Base-by-base conservation (phyloP, 129 eudicot species). In the Pseudognaphalium luteoalbum region DNA sequence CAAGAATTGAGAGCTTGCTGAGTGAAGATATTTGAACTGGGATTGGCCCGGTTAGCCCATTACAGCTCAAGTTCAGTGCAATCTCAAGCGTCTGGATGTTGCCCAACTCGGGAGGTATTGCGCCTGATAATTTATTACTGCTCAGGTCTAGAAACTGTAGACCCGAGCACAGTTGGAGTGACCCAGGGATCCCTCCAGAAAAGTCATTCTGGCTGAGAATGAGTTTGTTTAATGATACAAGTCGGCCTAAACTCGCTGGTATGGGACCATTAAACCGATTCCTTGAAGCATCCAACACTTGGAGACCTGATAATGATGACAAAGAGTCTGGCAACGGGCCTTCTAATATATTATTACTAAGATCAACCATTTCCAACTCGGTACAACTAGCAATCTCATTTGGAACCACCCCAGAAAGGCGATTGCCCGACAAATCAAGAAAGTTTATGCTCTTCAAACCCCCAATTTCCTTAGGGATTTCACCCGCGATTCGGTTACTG, bases 101-200 rank as follows among this genome's bases (percentile, higher is more conserved):
- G 52, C 89, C 79, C 29, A 88, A 70, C 71, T 88, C 89, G 7
- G 79, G 65, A 20, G 92, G 89, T 30, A 88, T 85, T 33, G 33
- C 72, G 0, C 92, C 89, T 0, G 83, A 70, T 64, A 88, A 59
- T 33, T 72, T 72, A 8, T 88, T 88, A 79, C 87, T 83, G 73
- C 92, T 85, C 30, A 89, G 85, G 81, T 89, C 96, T 70, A 89
- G 89, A 76, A 89, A 78, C 70, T 89, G 96, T 33, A 89, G 87
- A 66, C 91, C 75, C 12, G 83, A 82, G 83, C 96, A 89, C 14
- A 84, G 82, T 25, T 88, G 87, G 7, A 89, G 81, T 15, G 89
- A 89, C 21, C 78, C 51, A 4, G 91, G 91, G 20, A 89, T 89
- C 54, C 76, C 41, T 32, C 91, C 96, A 2, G 91, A 82, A 68